Evolutionary conservation across 1,139 yeast species (phyloP), one percentile per base, ranked within the genome.

Genomic region (Kodamaea ohmeri): DNA sequence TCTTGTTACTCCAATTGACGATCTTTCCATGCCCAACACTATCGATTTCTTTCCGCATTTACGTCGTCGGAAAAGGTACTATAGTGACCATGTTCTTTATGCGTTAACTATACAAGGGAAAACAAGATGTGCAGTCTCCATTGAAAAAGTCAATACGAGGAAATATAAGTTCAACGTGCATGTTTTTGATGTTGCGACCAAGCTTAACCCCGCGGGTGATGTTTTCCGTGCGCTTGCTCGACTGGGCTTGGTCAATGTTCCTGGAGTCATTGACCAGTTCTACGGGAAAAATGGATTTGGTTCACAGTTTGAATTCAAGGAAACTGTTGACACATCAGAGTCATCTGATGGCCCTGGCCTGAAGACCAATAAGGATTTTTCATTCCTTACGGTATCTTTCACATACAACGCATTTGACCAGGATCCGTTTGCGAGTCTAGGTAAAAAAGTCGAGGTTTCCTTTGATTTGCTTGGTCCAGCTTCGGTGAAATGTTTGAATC

Each of bases 161-260:
- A 56, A 57, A 39, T 58, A 58, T 41, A 35, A 44, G 13, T 41
- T 70, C n/a, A 65, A 67, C 39, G 42, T 73, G n/a, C 78, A 73
- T 45, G 49, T 73, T 12, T 75, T 76, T 2, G 78, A 72, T 46
- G 37, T 70, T 3, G 60, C 61, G 3, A 53, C 73, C 3, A 53
- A 51, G 33, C 29, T 67, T 2, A 25, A 60, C 2, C 74, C 74
- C 0, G 51, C 46, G 22, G 50, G 60, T 19, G 39, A 47, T 3
- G 20, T 55, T 2, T 62, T 65, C 37, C 47, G 26, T 12, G 26
- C 26, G 12, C 26, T 31, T 6, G 25, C 19, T 3, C 20, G 26
- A 21, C 19, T 13, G 19, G 12, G n/a, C 8, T 14, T 21, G n/a
- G 19, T 21, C 8, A 15, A 21, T 7, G 12, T 29, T 9, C 32